Percentiles rank a stretch among this genome's conserved stretches.
phyloP scores from a whole-genome alignment of 2,329 filamentous ascomycete species.

The Podosphaera xanthii region DNA sequence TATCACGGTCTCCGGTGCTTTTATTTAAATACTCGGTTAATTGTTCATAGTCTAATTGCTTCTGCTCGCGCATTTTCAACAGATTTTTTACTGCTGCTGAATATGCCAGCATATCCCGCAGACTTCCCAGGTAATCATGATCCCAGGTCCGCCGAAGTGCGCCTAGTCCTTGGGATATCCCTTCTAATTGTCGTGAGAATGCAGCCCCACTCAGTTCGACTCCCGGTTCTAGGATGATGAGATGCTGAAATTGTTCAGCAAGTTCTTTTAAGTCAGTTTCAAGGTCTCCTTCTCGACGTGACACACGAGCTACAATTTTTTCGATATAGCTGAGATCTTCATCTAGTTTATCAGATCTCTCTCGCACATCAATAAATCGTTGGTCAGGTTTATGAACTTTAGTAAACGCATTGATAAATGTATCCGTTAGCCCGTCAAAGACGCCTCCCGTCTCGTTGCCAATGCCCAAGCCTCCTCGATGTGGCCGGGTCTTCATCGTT shows the following conservation, averaged over 20 bases:
- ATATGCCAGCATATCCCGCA: constrained; percentile 92
- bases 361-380: constrained; percentile 81
- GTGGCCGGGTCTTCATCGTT: constrained; percentile 62
- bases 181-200: constrained; percentile 70
- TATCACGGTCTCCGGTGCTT: constrained; percentile 66
- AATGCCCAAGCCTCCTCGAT: constrained; percentile 31
- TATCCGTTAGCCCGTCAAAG: constrained; percentile 88
- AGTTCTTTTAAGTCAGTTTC: constrained; percentile 77
- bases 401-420: constrained; percentile 88
- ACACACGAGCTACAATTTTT: constrained; percentile 83
- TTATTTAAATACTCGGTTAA: constrained; percentile 90
- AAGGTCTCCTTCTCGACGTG: constrained; percentile 66
- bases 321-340: constrained; percentile 84
- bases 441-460: constrained; percentile 32
- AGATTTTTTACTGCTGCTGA: constrained; percentile 68
- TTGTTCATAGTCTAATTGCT: constrained; percentile 92
- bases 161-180: constrained; percentile 57
- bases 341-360: constrained; percentile 80
- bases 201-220: constrained; percentile 63
- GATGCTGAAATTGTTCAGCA: constrained; percentile 82
- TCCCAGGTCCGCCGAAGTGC: constrained; percentile 78
- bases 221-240: constrained; percentile 71
- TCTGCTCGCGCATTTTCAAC: constrained; percentile 83
- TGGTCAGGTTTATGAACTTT: constrained; percentile 91
- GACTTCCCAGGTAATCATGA: constrained; percentile 77